Conservation (phyloP, 441 rosid genomes). For the Viola pubescens region DNA sequence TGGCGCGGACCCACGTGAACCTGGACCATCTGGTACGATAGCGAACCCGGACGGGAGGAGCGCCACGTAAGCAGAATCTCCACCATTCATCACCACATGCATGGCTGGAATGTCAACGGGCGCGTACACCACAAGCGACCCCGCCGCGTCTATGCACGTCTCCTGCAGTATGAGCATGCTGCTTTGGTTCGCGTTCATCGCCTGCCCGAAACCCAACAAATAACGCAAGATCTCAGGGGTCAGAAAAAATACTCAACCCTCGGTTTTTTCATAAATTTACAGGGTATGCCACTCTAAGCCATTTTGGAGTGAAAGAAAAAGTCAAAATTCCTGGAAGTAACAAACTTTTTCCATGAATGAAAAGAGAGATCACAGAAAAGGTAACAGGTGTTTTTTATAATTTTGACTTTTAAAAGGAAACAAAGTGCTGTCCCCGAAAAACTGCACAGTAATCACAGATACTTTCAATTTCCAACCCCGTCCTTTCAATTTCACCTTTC, state of each 20-base stretch:
- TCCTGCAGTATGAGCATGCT: conserved; percentile 91
- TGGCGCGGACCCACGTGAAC: conserved; percentile 23
- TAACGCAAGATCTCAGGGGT: neutral
- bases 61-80: conserved; percentile 73
- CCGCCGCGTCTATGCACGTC: conserved; percentile 82
- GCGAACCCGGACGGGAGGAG: conserved; percentile 86
- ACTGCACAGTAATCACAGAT: conserved; percentile 28
- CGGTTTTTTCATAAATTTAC: conserved; percentile 8
- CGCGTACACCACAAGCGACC: conserved; percentile 87
- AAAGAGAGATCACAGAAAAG: conserved; percentile 25
- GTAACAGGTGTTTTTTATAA: conserved; percentile 38
- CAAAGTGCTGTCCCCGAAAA: conserved; percentile 20
- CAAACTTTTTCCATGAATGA: conserved; percentile 2
- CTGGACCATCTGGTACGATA: conserved; percentile 57
- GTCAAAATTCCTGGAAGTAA: conserved; percentile 7
- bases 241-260: conserved; percentile 3
- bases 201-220: conserved; percentile 28
- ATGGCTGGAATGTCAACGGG: conserved; percentile 89
- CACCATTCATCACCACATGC: conserved; percentile 79
- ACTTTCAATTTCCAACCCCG: conserved; percentile 42
- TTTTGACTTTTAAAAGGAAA: conserved; percentile 48
- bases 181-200: conserved; percentile 63
- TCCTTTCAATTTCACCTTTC: conserved; percentile 26
- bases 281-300: conserved; percentile 17
- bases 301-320: neutral